Base-by-base conservation (phyloP, 257 asterid species). In the Lycium barbarum region DNA sequence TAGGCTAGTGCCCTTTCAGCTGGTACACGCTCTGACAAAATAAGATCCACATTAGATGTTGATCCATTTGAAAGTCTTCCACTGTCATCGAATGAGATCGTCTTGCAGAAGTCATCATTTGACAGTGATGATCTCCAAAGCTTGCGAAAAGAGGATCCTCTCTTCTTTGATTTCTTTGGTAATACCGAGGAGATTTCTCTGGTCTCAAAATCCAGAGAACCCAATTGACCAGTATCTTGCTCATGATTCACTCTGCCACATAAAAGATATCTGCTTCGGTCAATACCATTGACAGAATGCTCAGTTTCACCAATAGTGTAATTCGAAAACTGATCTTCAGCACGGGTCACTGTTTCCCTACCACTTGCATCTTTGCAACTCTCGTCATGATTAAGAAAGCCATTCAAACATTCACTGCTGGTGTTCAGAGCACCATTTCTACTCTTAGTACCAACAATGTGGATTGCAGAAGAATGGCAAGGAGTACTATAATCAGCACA, bases 81-180 rank as follows among this genome's bases (percentile, higher is more conserved):
- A 82, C 84, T 87, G 45, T 80, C 86, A 22, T 84, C 88, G 1
- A 59, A 11, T 9, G 78, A 35, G n/a, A 71, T 83, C 22, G 62
- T 84, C 85, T 83, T 70, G 62, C 84, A 55, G 18, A 71, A 40
- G 18, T 76, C 88, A 4, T 83, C 86, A 79, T 40, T 78, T 68
- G 80, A 78, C 15, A 78, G 51, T 6, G 84, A 76, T 54, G 84
- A 83, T 67, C 79, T 86, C 86, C 85, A 84, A 58, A 83, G 86
- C 84, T 87, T 88, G 73, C 79, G 35, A 80, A 80, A 12, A 18
- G 86, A 80, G 13, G 91, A 80, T 12, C 84, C 87, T 71, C 84
- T 91, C 66, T 59, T 83, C 86, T 84, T 86, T 2, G 51, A 26
- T 58, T 88, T 85, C 83, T 85, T 85, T 43, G 81, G 49, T 35